Evolutionary conservation across 2,329 filamentous ascomycete genomes (phyloP).

Genomic region (Fusarium citri): DNA sequence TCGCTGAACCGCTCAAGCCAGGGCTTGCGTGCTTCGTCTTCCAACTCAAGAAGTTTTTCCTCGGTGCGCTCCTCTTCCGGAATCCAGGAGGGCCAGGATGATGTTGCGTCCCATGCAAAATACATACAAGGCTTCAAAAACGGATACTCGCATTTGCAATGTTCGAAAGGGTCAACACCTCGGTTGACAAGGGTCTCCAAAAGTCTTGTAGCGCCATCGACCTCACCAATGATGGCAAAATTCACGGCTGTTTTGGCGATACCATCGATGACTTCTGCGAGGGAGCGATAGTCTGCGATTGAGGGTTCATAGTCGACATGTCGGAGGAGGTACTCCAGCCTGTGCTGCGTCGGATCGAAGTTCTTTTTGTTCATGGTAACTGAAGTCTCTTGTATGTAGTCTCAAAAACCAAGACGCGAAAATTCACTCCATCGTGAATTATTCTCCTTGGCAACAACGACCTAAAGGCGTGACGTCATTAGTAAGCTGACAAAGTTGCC

Average conservation of each 20-base stretch:
- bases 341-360: background rate
- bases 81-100: slow-evolving; percentile 11
- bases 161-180: background rate
- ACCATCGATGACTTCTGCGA: background rate
- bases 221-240: background rate
- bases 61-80: background rate
- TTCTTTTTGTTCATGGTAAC: background rate
- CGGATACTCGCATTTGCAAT: background rate
- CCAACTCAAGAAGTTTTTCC: slow-evolving; percentile 1
- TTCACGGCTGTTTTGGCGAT: background rate
- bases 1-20: slow-evolving; percentile 23
- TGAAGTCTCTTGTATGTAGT: background rate
- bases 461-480: background rate
- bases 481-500: background rate
- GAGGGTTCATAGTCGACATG: slow-evolving; percentile 7
- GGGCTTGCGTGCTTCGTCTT: background rate
- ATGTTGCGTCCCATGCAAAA: slow-evolving; percentile 18
- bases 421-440: background rate
- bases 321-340: slow-evolving; percentile 1
- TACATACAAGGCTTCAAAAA: slow-evolving; percentile 16
- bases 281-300: background rate
- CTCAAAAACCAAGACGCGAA: background rate
- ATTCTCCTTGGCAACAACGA: background rate
- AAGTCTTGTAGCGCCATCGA: background rate
- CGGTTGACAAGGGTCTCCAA: background rate